Evolutionary conservation across 2,329 filamentous ascomycete genomes (phyloP), one percentile per base, ranked within the genome.

Genomic region (Lasiodiplodia sp.): DNA sequence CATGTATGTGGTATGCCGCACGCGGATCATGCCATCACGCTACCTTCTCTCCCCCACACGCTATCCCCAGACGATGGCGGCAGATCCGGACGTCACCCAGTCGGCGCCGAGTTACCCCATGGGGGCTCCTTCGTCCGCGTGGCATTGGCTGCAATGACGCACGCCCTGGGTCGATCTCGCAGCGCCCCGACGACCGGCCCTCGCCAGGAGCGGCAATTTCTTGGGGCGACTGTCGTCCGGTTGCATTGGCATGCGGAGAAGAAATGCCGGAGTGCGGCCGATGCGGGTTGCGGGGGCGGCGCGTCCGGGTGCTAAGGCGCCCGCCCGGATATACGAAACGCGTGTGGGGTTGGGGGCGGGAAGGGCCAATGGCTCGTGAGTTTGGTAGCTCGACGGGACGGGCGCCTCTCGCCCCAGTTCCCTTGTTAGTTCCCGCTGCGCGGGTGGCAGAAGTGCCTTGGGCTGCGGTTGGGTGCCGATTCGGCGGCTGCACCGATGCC

Each of bases 21-120:
- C 44, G 44, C 47, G n/a, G n/a, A 64, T 64, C 60, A 64, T 52
- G 31, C 60, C 60, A 64, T 64, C 60, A 64, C 47, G 60, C 60
- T 64, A 64, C 60, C 18, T 14, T 34, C 21, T 40, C 38, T 18
- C 38, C 23, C 57, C 47, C 16, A 3, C 38, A 25, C n/a, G 14
- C 7, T 21, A 5, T 44, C 58, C 58, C 58, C 58, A 44, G 58
- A 51, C 12, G 12, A 23, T 37, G 23, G 23, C 8, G 38, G 28
- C 28, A 37, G 47, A 52, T 37, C 44, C 18, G 44, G n/a, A n/a
- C 18, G 5, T 28, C 12, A 21, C n/a, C 44, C 7, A 47, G 44
- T 52, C 47, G 58, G 47, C 25, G 60, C 47, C 60, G 60, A 52
- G n/a, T 47, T 52, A 7, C 60, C 60, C 60, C 60, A 57, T 57